These are phyloP conservation scores for Manihot esculenta DNA, from an alignment of 441 rosid genomes.

Conservation along the genomic window DNA sequence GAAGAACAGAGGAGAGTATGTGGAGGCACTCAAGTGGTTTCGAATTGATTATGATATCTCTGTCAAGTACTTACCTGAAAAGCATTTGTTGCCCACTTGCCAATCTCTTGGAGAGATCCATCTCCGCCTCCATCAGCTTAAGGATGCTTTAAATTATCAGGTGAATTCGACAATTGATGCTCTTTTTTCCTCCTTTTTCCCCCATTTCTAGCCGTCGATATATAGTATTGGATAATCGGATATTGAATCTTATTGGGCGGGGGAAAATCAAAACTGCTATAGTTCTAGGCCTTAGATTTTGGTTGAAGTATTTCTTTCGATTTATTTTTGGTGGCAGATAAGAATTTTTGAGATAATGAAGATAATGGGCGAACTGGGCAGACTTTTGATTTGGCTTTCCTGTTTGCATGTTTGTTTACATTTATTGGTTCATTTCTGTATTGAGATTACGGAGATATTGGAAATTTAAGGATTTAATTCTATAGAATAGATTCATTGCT, in stretches of 20 bases:
- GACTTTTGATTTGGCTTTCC: no score
- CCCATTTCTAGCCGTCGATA: no score
- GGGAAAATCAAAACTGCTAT: no score
- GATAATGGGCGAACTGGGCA: no score
- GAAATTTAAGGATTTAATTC: background rate
- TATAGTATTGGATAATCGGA: no score
- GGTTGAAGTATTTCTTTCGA: no score
- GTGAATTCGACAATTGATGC: conserved; percentile 24
- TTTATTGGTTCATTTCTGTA: background rate
- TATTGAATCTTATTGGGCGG: no score
- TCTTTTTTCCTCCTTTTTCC: background rate
- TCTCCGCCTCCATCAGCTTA: conserved; percentile 60
- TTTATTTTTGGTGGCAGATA: background rate
- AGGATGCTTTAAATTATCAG: conserved; percentile 77
- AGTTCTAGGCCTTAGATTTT: no score
- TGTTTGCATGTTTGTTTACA: no score
- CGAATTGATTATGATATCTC: conserved; percentile 78
- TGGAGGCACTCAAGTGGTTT: conserved; percentile 84
- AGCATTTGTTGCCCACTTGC: conserved; percentile 79
- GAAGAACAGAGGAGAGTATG: conserved; percentile 89
- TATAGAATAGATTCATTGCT: background rate
- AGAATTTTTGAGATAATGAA: background rate
- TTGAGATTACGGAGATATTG: background rate
- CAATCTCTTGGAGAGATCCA: conserved; percentile 91
- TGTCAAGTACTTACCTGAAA: conserved; percentile 57